Base-by-base conservation (phyloP, 495 filamentous ascomycete genomes). In the Penicillium ucsense region DNA sequence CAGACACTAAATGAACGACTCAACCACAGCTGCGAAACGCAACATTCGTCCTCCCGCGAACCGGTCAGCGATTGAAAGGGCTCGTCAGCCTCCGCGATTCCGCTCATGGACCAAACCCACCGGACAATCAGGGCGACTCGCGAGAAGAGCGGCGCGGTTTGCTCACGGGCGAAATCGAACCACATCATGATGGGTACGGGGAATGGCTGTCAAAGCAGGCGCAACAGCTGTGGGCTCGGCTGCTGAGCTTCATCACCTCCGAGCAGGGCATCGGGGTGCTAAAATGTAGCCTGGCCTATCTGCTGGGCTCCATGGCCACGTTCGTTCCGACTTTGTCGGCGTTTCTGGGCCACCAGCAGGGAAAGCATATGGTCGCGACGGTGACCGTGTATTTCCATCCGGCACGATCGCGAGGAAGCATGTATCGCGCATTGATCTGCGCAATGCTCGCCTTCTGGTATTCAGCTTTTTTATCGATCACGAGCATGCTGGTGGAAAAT, bases 371-470 rank as follows among this genome's bases (percentile, higher is more conserved):
- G 70, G 90, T 95, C 35, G 87, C 89, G 41, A 94, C 89, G 3
- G 79, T 95, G 41, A 88, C 86, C 12, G 90, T 95, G 7, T 98
- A 96, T 56, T 98, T 97, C 65, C 90, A 98, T 64, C 91, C 92
- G n/a, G 88, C 90, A 8, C 75, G 92, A 49, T 83, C 88, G 12
- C 80, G 84, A 38, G 92, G 92, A 4, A 89, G 87, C 63, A 95
- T 95, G 89, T 80, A 82, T 47, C 85, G 95, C 60, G 91, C 91
- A 5, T 81, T 85, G 29, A 60, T 94, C n/a, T 85, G 90, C 50
- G 89, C 90, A 4, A 62, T 86, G 43, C 68, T 84, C 27, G 91
- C 90, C 2, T 88, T 95, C 49, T 65, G 80, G 38, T 98, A 96
- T 61, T 86, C 88, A 10, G 80, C 83, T 38, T 75, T 88, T 47